Percentiles rank a stretch among this genome's conserved stretches.
Conservation (phyloP, 352 stramenopile species). For the Globisporangium cystogenes region DNA sequence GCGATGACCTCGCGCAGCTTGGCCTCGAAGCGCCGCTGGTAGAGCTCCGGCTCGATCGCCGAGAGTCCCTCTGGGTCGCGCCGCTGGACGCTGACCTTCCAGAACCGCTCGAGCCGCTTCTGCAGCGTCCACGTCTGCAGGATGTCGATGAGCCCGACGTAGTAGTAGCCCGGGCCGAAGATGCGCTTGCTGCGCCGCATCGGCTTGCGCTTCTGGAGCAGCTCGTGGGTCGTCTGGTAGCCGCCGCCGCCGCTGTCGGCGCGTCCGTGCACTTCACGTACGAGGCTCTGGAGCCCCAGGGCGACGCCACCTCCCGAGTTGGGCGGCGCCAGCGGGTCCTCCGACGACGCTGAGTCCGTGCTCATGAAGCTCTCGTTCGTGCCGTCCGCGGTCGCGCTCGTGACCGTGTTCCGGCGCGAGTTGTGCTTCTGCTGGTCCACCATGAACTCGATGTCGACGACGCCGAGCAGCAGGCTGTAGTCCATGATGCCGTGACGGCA, state of each 20-base stretch:
- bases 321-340: conserved; percentile 9
- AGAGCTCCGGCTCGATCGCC: conserved; percentile 70
- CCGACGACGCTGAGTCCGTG: not conserved
- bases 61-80: conserved; percentile 73
- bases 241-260: conserved; percentile 6
- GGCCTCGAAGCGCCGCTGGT: conserved; percentile 77
- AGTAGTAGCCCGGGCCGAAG: conserved; percentile 84
- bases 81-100: conserved; percentile 70
- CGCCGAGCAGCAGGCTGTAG: conserved; percentile 85
- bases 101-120: conserved; percentile 80
- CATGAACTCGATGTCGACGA: conserved; percentile 79
- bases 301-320: not conserved
- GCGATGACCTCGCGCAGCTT: conserved; percentile 81
- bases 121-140: conserved; percentile 85
- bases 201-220: conserved; percentile 23
- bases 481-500: conserved; percentile 86
- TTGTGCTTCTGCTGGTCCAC: conserved; percentile 39
- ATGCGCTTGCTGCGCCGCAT: conserved; percentile 75
- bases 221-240: not conserved
- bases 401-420: conserved; percentile 24
- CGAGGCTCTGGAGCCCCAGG: not conserved
- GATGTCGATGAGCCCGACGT: conserved; percentile 90
- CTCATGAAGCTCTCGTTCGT: conserved; percentile 42
- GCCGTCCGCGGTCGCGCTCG: conserved; percentile 17
- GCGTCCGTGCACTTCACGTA: not conserved